Conservation (phyloP, 257 asterid genomes). For the Gynochthodes officinalis region DNA sequence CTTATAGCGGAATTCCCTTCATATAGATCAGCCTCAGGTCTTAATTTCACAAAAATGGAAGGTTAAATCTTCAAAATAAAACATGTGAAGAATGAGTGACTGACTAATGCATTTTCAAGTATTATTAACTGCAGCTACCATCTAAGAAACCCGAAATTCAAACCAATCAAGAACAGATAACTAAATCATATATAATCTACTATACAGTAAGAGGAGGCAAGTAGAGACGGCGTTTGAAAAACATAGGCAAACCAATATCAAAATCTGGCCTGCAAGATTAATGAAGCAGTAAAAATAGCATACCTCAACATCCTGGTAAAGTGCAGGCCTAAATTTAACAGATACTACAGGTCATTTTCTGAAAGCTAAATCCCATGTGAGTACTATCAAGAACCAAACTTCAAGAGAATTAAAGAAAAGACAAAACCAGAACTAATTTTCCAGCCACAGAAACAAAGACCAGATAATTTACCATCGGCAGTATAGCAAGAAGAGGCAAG, state of each 20-base stretch:
- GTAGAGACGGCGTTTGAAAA: background rate
- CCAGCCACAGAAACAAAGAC: background rate
- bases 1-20: background rate
- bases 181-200: background rate
- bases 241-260: background rate
- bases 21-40: background rate
- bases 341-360: background rate
- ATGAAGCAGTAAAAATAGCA: background rate
- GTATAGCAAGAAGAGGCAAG: background rate
- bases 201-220: background rate
- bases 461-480: constrained; percentile 1
- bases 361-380: background rate
- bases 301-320: background rate
- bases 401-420: background rate
- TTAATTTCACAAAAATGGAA: background rate
- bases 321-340: background rate
- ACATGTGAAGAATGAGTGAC: background rate
- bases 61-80: background rate
- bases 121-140: background rate
- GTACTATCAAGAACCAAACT: background rate
- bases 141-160: background rate
- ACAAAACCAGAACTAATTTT: background rate
- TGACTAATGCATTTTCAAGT: background rate
- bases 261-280: background rate
- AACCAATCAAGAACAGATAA: background rate